Evolutionary conservation across 2,329 filamentous ascomycete genomes (phyloP).

Genomic region (Leptographium wingfieldii): DNA sequence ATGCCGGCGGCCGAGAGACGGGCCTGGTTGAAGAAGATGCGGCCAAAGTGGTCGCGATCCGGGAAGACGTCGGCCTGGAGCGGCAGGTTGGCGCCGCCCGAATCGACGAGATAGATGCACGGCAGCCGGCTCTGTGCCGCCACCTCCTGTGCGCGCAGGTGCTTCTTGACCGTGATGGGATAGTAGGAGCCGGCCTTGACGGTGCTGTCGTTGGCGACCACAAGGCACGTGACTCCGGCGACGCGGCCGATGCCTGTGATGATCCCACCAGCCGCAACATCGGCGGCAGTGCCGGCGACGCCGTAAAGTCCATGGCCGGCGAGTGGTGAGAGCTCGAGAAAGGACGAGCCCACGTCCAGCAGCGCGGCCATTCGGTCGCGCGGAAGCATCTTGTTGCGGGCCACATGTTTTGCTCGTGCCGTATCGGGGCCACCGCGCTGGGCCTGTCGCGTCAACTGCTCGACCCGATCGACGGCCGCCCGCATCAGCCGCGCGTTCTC

Average conservation of each 20-base stretch:
- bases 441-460: conserved; percentile 56
- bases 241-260: conserved; percentile 87
- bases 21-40: conserved; percentile 97
- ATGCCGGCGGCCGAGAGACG: conserved; percentile 82
- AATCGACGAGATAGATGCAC: conserved; percentile 96
- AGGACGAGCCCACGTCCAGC: conserved; percentile 78
- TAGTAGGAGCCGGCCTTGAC: conserved; percentile 97
- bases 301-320: conserved; percentile 60
- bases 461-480: conserved; percentile 55
- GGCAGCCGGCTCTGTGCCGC: conserved; percentile 72
- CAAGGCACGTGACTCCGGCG: conserved; percentile 81
- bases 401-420: conserved; percentile 75
- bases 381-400: conserved; percentile 86
- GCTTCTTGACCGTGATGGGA: conserved; percentile 95
- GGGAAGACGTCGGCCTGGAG: conserved; percentile 95
- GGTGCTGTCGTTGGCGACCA: conserved; percentile 91
- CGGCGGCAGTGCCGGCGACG: conserved; percentile 75
- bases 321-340: conserved; percentile 86
- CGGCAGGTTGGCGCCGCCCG: conserved; percentile 86
- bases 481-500: conserved; percentile 72
- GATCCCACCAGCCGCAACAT: conserved; percentile 79
- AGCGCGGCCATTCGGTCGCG: conserved; percentile 78
- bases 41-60: conserved; percentile 86
- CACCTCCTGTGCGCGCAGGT: conserved; percentile 80
- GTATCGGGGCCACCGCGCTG: conserved; percentile 69